Percentiles rank a stretch among this genome's conserved stretches.
Conservation (phyloP, 371 early-diverging fungal genomes). For the Thermomucor indicae-seudaticae region DNA sequence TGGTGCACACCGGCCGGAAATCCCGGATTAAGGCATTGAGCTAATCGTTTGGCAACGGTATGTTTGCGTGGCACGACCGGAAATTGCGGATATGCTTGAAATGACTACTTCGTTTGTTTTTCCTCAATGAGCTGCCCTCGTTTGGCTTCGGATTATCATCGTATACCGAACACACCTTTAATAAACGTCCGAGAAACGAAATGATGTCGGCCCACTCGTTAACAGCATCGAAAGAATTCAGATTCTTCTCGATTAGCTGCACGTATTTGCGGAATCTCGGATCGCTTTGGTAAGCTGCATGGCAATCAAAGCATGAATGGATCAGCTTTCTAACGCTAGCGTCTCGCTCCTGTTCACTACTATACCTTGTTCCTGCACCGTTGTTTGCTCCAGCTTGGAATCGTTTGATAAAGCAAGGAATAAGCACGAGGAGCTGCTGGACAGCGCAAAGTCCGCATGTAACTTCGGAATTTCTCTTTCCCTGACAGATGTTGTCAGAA, state of each 20-base stretch:
- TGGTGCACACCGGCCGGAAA: slow-evolving; percentile 99
- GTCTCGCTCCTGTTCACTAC: too few relatives aligned
- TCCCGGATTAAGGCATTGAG: slow-evolving; percentile 97
- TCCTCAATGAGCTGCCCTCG: not conserved
- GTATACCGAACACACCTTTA: slow-evolving; percentile 52
- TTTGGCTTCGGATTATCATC: not conserved
- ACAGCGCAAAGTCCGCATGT: too few relatives aligned
- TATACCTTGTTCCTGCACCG: slow-evolving; percentile 15
- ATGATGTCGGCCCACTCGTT: slow-evolving; percentile 97
- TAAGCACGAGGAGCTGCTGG: too few relatives aligned
- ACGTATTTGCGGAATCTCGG: slow-evolving; percentile 79
- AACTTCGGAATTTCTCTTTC: too few relatives aligned
- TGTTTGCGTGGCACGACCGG: slow-evolving; percentile 80
- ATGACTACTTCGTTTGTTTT: slow-evolving; percentile 42
- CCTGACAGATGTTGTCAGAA: too few relatives aligned
- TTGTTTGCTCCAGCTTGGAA: slow-evolving; percentile 11
- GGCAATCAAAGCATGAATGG: not conserved
- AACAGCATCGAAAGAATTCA: slow-evolving; percentile 89
- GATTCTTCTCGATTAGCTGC: slow-evolving; percentile 77
- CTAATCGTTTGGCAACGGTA: slow-evolving; percentile 91
- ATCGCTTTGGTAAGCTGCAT: slow-evolving; percentile 43
- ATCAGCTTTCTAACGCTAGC: too few relatives aligned
- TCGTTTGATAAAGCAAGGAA: too few relatives aligned
- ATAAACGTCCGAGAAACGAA: slow-evolving; percentile 81
- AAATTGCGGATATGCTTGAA: slow-evolving; percentile 79